phyloP scores from a whole-genome alignment of 2,329 filamentous ascomycete genomes.

The Paramyrothecium sp. region DNA sequence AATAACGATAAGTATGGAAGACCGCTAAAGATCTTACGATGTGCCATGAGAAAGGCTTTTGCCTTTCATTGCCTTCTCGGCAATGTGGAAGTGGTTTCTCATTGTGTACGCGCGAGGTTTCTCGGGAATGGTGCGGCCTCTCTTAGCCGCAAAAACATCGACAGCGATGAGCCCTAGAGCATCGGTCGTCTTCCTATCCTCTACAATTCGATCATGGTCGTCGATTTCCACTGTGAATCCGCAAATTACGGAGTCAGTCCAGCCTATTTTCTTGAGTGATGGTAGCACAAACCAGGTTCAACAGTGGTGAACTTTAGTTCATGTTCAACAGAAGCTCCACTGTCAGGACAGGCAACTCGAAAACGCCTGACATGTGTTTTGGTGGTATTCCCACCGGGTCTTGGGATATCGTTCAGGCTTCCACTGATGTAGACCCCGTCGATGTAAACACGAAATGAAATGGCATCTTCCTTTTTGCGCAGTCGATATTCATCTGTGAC shows the following conservation, averaged over 20 bases:
- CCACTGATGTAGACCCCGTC: constrained; percentile 6
- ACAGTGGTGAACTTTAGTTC: too few species aligned
- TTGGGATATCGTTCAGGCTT: not conserved
- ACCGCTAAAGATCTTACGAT: constrained; percentile 6
- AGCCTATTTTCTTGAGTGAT: too few species aligned
- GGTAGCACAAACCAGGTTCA: too few species aligned
- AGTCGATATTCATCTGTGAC: not conserved
- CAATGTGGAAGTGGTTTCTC: not conserved
- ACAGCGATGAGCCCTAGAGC: too few species aligned
- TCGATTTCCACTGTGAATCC: too few species aligned
- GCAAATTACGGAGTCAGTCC: too few species aligned
- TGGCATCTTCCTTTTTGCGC: fast-evolving
- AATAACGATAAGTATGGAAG: not conserved
- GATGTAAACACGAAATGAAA: not conserved
- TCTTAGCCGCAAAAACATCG: too few species aligned
- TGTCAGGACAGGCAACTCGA: not conserved
- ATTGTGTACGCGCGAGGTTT: too few species aligned
- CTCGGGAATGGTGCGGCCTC: too few species aligned
- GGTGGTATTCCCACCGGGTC: too few species aligned
- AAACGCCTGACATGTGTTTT: fast-evolving
- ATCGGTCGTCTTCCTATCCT: too few species aligned
- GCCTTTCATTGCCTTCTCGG: constrained; percentile 24
- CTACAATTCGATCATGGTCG: too few species aligned
- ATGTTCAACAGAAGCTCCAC: not conserved
- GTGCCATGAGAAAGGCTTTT: constrained; percentile 20